These are phyloP conservation scores for Corynascus novoguineensis DNA, from an alignment of 495 filamentous ascomycete genomes.

Conservation along the genomic window DNA sequence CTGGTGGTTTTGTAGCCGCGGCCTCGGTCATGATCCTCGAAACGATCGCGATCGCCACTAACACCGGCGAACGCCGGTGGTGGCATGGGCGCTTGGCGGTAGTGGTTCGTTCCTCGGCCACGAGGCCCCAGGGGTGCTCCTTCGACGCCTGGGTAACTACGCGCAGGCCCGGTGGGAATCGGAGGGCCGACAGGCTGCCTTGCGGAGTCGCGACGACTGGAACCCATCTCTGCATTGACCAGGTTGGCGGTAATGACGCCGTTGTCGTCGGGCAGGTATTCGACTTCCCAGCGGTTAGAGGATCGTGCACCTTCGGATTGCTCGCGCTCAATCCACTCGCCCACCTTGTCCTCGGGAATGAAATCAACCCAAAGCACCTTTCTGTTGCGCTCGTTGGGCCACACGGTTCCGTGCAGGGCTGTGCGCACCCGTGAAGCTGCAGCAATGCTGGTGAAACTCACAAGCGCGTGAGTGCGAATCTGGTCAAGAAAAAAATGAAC, in stretches of 20 bases:
- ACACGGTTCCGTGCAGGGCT: slow-evolving; percentile 68
- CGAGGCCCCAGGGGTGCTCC: slow-evolving; percentile 41
- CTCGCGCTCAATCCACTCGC: slow-evolving; percentile 71
- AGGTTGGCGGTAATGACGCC: slow-evolving; percentile 54
- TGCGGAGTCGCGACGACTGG: slow-evolving; percentile 6
- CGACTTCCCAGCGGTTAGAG: slow-evolving; percentile 52
- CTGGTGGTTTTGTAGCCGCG: slow-evolving; percentile 22
- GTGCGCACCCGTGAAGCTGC: slow-evolving; percentile 75
- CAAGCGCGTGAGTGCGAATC: slow-evolving; percentile 85
- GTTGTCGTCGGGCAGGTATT: slow-evolving; percentile 44
- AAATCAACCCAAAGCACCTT: slow-evolving; percentile 89
- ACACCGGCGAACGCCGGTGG: neutral
- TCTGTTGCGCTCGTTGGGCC: slow-evolving; percentile 81
- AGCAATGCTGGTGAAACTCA: slow-evolving; percentile 57
- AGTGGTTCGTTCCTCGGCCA: slow-evolving; percentile 19
- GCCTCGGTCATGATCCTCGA: no score
- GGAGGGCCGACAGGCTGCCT: slow-evolving; percentile 20
- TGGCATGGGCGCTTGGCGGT: slow-evolving; percentile 8
- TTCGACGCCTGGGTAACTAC: slow-evolving; percentile 34
- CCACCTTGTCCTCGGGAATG: slow-evolving; percentile 67
- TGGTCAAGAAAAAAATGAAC: slow-evolving; percentile 70
- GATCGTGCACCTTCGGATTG: slow-evolving; percentile 46
- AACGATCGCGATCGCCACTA: neutral
- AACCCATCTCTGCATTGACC: slow-evolving; percentile 32
- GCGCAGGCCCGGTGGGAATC: slow-evolving; percentile 39